phyloP scores from a whole-genome alignment of 2,329 filamentous ascomycete genomes.

The Fonsecaea monophora region DNA sequence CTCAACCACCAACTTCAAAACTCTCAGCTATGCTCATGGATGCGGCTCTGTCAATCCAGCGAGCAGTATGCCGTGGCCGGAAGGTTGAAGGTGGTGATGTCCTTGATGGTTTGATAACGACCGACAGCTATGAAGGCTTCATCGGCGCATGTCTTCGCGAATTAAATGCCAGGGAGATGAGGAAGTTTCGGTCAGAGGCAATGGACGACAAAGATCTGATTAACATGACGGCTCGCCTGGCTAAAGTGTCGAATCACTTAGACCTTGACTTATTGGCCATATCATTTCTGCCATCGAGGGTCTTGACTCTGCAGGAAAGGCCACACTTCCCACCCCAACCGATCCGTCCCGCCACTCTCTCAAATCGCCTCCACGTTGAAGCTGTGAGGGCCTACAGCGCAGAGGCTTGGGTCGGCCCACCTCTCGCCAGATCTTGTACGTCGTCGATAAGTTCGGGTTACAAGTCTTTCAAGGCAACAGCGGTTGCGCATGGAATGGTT shows the following conservation, averaged over 20 bases:
- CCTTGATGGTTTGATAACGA: background rate
- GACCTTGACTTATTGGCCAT: background rate
- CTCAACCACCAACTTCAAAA: too few relatives aligned
- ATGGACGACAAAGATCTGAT: background rate
- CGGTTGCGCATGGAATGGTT: background rate
- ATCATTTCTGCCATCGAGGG: background rate
- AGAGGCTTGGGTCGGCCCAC: background rate
- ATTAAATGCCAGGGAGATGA: background rate
- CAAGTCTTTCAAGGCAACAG: constrained; percentile 12
- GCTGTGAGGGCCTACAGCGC: background rate
- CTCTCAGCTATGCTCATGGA: background rate
- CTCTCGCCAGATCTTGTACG: constrained; percentile 8
- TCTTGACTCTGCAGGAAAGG: background rate
- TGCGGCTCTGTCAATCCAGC: background rate
- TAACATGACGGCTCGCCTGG: background rate
- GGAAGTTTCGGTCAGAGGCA: too few relatives aligned
- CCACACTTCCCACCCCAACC: background rate
- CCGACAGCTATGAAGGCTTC: background rate
- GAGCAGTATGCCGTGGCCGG: background rate
- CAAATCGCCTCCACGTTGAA: background rate
- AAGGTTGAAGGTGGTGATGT: background rate
- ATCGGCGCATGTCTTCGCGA: background rate
- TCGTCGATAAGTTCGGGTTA: constrained; percentile 11
- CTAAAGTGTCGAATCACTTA: background rate
- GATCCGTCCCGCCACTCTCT: too few relatives aligned